These are phyloP conservation scores for Trichosporon sp. DNA, from an alignment of 1,284 basidiomycete genomes.

Conservation along the genomic window DNA sequence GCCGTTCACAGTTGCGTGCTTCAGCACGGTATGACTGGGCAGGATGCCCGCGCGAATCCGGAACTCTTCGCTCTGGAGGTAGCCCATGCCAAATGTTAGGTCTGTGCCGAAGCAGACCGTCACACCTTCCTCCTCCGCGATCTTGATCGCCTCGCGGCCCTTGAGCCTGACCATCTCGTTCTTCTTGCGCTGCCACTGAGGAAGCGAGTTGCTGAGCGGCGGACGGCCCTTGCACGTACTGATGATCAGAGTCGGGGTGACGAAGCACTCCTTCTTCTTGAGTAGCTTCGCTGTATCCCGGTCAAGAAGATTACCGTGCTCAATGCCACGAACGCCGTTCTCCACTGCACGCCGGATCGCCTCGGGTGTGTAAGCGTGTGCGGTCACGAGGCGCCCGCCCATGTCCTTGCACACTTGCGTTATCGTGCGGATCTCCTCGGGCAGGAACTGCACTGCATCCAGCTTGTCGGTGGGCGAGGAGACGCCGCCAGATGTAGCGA, in stretches of 20 bases:
- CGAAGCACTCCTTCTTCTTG: constrained; percentile 43
- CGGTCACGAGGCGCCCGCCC: constrained; percentile 37
- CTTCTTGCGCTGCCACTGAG: constrained; percentile 19
- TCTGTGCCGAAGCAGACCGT: constrained; percentile 23
- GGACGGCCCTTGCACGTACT: constrained; percentile 17
- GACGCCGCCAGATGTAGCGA: constrained; percentile 16
- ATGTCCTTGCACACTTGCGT: constrained; percentile 51
- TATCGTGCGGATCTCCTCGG: constrained; percentile 53
- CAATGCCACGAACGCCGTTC: constrained; percentile 48
- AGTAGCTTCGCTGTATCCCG: constrained; percentile 27
- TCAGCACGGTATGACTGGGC: constrained; percentile 45
- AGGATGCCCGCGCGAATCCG: constrained; percentile 50
- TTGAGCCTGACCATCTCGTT: constrained; percentile 19
- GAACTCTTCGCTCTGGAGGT: constrained; percentile 41
- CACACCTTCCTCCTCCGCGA: constrained; percentile 30
- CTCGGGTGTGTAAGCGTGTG: constrained; percentile 33
- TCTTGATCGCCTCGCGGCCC: constrained; percentile 18
- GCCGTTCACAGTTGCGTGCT: constrained; percentile 52
- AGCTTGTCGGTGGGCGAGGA: constrained; percentile 45
- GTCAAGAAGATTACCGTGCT: constrained; percentile 50
- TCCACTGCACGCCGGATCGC: constrained; percentile 35
- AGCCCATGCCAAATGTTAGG: constrained; percentile 13
- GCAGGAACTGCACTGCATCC: constrained; percentile 52
- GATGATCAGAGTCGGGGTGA: constrained; percentile 50
- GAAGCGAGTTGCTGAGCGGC: constrained; percentile 18